Conservation (phyloP, 2,329 filamentous ascomycete species). For the Beauveria scarabaeidicola region DNA sequence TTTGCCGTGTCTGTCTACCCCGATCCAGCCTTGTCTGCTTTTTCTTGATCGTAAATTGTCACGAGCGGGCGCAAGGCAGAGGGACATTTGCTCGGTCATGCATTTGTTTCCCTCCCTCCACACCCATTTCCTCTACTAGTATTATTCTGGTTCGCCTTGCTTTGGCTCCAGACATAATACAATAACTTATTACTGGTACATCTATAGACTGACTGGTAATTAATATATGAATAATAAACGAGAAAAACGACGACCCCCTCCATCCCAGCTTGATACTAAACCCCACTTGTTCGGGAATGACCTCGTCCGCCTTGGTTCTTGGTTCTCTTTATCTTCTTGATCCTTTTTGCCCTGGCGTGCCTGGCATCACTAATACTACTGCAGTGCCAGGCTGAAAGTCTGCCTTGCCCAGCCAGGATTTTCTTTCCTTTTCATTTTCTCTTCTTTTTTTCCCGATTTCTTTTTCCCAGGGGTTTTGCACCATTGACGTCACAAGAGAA, state of each 20-base stretch:
- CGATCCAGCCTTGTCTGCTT: background rate
- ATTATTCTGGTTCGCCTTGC: background rate
- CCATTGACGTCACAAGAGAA: background rate
- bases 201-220: too few relatives aligned
- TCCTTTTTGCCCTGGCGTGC: background rate
- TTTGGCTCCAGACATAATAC: too few relatives aligned
- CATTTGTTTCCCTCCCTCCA: background rate
- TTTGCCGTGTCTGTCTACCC: background rate
- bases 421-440: too few relatives aligned
- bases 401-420: background rate
- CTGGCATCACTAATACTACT: background rate
- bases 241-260: background rate
- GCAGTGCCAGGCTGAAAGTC: background rate
- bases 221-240: background rate
- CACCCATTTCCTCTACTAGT: background rate
- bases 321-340: background rate
- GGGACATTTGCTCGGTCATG: background rate
- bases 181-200: too few relatives aligned
- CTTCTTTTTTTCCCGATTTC: too few relatives aligned
- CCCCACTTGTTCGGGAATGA: background rate
- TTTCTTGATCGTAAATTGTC: background rate
- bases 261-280: background rate
- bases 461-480: background rate
- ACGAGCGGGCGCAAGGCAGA: background rate
- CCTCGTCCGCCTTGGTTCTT: background rate